Percentiles rank a stretch among this genome's conserved stretches.
phyloP scores from a whole-genome alignment of 257 asterid genomes.

The Henckelia pumila region DNA sequence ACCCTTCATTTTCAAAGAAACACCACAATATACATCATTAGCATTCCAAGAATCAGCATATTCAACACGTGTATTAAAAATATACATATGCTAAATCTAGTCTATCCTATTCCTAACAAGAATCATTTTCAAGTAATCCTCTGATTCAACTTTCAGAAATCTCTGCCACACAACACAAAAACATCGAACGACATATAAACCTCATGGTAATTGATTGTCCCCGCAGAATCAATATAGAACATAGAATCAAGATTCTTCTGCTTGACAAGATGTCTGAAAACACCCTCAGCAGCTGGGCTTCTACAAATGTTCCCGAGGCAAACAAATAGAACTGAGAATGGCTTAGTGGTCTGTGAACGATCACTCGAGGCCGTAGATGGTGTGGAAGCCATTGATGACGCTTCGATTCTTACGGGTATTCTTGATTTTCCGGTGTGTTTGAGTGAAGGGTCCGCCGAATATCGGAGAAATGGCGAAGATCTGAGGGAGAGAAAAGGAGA shows the following conservation, averaged over 20 bases:
- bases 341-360: conserved; percentile 34
- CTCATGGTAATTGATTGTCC: conserved; percentile 86
- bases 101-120: background rate
- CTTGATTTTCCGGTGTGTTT: conserved; percentile 18
- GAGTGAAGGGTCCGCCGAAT: background rate
- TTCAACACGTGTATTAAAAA: background rate
- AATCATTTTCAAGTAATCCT: background rate
- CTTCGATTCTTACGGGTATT: conserved; percentile 27
- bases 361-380: conserved; percentile 36
- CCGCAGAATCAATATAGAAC: conserved; percentile 87
- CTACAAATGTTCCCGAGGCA: conserved; percentile 97
- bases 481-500: conserved; percentile 20
- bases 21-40: conserved; percentile 3
- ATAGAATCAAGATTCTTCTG: conserved; percentile 54
- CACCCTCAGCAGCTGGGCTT: conserved; percentile 99
- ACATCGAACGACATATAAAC: conserved; percentile 29
- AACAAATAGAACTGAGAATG: conserved; percentile 74
- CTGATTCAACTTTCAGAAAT: background rate
- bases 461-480: conserved; percentile 31
- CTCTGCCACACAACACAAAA: background rate
- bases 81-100: too few relatives aligned
- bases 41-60: background rate
- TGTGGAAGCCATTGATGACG: conserved; percentile 59
- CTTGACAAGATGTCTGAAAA: conserved; percentile 67
- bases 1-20: conserved; percentile 45